phyloP scores from a whole-genome alignment of 1,284 basidiomycete genomes.

The Mycena sp. region DNA sequence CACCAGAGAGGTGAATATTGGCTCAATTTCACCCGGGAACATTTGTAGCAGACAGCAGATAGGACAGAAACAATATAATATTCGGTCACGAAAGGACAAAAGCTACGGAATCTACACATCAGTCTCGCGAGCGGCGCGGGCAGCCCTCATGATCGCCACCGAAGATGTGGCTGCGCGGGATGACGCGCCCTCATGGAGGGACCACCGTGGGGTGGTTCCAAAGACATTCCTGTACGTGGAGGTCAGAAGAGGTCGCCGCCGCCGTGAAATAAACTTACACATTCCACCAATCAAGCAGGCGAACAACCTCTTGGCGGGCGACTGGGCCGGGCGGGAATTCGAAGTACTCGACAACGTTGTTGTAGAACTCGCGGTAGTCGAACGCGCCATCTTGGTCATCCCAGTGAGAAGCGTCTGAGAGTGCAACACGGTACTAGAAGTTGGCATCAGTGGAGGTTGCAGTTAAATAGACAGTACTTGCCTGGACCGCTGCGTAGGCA shows the following conservation, averaged over 20 bases:
- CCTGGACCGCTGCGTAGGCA: no score
- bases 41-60: no score
- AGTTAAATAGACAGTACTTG: no score
- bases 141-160: background rate
- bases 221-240: background rate
- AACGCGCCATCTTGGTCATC: conserved; percentile 7
- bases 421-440: no score
- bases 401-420: conserved; percentile 11
- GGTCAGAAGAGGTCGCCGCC: background rate
- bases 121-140: background rate
- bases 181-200: background rate
- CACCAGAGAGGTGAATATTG: no score
- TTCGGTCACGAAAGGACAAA: no score
- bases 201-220: background rate
- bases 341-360: no score
- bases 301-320: background rate
- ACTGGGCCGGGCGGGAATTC: background rate
- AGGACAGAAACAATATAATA: background rate
- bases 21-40: no score
- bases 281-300: conserved; percentile 4
- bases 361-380: background rate
- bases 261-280: background rate
- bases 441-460: no score
- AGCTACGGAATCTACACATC: background rate
- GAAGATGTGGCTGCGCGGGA: background rate